Evolutionary conservation across 2,329 filamentous ascomycete genomes (phyloP), one percentile per base, ranked within the genome.

Genomic region (Trichoderma sp.): DNA sequence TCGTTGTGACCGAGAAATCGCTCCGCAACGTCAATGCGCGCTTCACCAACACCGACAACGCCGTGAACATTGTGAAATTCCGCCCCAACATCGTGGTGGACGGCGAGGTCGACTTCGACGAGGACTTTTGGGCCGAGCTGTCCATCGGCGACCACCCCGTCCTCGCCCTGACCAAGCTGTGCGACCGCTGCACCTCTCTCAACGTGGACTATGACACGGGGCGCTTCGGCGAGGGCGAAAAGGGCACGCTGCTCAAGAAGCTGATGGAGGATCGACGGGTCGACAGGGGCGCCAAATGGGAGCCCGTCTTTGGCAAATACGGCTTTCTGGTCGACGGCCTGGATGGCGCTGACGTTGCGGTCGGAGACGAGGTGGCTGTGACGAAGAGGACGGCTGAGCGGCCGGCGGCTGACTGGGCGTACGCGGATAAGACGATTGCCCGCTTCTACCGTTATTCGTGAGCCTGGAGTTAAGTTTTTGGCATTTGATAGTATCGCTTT

Each of bases 201-300:
- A 93, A 92, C 77, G 86, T 94, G 69, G 89, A 93, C 79, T 92
- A 91, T 75, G 76, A 80, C 26, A 91, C 88, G 0, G 91, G 91
- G 7, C 84, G 83, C 60, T 80, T 82, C 52, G 87, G 85, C 0
- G 79, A 80, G 1, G 87, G 87, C 2, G 86, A 88, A 74, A 77
- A 81, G 43, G 89, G 88, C n/a, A 81, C 80, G 49, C 84, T 91
- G 18, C 80, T 93, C 71, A 93, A 92, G 81, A 88, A 89, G 74
- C 79, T 94, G 74, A 89, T 89, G 84, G 85, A 83, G 63, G 89
- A 93, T 77, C 84, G 91, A 24, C 84, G 91, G 68, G 90, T 94
- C 7, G 91, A 94, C 75, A 71, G 76, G n/a, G 91, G 91, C 0
- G 81, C 81, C 39, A 91, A 87, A 75, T 92, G 87, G 76, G 86